Conservation (phyloP, 2,329 filamentous ascomycete species). For the Ceratocystis smalleyi region DNA sequence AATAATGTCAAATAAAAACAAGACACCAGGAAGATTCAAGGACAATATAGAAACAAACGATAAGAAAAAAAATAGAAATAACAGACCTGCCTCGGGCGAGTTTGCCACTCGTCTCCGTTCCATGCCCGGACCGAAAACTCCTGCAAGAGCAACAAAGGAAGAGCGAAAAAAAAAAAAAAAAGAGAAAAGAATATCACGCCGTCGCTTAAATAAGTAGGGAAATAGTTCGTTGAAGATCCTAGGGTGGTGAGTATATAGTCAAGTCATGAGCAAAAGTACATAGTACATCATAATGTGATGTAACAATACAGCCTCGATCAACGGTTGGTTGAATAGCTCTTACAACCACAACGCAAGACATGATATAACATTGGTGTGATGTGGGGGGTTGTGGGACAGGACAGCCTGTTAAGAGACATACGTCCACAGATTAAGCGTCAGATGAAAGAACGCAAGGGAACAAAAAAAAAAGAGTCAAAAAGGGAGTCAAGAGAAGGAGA, state of each 20-base stretch:
- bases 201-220: not conserved
- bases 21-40: not conserved
- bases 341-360: not conserved
- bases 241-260: not conserved
- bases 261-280: not conserved
- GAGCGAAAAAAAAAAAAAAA: not conserved
- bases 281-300: not conserved
- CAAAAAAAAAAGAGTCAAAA: slow-evolving; percentile 1
- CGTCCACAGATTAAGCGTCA: not conserved
- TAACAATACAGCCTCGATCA: too few relatives aligned
- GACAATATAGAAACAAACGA: not conserved
- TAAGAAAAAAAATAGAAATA: not conserved
- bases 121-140: not conserved
- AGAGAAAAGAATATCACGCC: not conserved
- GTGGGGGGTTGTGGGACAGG: not conserved
- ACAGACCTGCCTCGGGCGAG: not conserved
- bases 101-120: not conserved
- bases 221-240: slow-evolving; percentile 5
- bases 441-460: not conserved
- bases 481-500: not conserved
- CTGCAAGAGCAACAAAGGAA: not conserved
- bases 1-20: not conserved
- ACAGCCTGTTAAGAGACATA: not conserved
- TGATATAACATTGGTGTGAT: not conserved
- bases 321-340: not conserved